Evolutionary conservation across 106 monocot genomes (phyloP).

Genomic region (Chionographis japonica): DNA sequence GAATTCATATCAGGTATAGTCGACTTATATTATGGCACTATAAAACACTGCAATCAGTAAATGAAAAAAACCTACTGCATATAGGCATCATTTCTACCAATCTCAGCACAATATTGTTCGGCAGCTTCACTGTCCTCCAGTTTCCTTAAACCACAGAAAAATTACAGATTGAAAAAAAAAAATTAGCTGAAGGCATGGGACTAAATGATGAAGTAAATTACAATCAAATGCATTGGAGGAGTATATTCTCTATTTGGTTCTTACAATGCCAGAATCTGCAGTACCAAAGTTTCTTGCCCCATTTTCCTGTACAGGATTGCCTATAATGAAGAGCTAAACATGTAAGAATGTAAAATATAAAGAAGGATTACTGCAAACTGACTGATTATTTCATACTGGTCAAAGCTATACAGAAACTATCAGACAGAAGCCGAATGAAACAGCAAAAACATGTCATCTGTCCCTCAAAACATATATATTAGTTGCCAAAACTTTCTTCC

Average conservation of each 20-base stretch:
- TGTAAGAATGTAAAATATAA: not conserved
- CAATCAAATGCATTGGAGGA: not conserved
- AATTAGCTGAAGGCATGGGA: not conserved
- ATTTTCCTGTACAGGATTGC: conserved; percentile 92
- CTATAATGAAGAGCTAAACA: conserved; percentile 26
- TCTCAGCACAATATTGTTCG: conserved; percentile 95
- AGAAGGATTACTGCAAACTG: not conserved
- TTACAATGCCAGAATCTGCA: conserved; percentile 96
- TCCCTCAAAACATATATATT: not conserved
- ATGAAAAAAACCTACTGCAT: conserved; percentile 70
- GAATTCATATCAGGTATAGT: not conserved
- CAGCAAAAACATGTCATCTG: not conserved
- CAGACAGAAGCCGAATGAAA: not conserved
- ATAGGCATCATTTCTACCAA: conserved; percentile 91
- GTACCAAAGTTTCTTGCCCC: conserved; percentile 83
- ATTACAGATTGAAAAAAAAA: not conserved
- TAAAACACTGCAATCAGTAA: conserved; percentile 3
- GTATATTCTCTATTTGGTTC: conserved; percentile 11
- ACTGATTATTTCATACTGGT: not conserved
- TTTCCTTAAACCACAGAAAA: conserved; percentile 52
- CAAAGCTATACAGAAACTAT: not conserved
- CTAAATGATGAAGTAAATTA: not conserved
- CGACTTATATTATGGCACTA: not conserved
- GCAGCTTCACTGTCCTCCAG: conserved; percentile 96
- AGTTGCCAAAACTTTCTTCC: too few species aligned